A percentile compares a stretch with the other conserved stretches of the same genome.
phyloP scores from a whole-genome alignment of 441 rosid genomes.

The Adansonia gregorii region DNA sequence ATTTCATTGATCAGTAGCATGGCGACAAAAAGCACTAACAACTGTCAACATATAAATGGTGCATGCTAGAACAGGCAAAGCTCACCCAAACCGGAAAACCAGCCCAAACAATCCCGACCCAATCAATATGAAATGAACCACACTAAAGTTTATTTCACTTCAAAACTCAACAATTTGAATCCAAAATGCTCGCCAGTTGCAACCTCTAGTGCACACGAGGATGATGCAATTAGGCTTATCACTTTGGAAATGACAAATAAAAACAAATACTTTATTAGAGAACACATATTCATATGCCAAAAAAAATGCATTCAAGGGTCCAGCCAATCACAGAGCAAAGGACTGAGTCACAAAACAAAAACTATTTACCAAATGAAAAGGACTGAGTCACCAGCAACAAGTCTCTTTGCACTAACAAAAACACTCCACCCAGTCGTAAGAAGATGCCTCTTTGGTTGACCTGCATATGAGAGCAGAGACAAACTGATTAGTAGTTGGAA shows the following conservation, averaged over 20 bases:
- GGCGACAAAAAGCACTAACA: not conserved
- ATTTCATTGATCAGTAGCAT: not conserved
- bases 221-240: not conserved
- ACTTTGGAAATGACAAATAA: not conserved
- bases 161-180: not conserved
- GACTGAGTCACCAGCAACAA: constrained; percentile 90
- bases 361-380: constrained; percentile 75
- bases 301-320: not conserved
- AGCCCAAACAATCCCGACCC: not conserved
- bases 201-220: not conserved
- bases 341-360: constrained; percentile 68
- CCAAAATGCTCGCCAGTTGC: not conserved
- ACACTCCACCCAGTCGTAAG: constrained; percentile 96
- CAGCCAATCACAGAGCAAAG: not conserved
- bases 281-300: not conserved
- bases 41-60: not conserved
- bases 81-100: not conserved
- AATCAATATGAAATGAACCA: not conserved
- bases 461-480: constrained; percentile 43
- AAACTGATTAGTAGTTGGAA: not conserved
- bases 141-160: not conserved
- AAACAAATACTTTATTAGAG: not conserved
- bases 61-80: not conserved
- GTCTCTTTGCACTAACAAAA: constrained; percentile 88
- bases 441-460: constrained; percentile 97